Conservation (phyloP, 257 asterid species). For the Vinca minor region DNA sequence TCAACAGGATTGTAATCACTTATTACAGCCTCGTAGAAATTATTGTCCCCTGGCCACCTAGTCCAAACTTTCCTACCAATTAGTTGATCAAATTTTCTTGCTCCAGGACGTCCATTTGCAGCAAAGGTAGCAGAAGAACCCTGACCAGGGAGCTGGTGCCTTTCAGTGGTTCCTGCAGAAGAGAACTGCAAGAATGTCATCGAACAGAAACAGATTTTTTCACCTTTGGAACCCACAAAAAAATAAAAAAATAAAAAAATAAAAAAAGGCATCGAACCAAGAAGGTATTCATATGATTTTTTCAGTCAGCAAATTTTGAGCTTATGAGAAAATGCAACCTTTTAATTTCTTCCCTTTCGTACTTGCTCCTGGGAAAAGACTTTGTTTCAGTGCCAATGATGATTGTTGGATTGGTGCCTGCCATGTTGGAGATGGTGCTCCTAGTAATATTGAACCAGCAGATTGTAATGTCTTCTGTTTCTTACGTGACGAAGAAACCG, state of each 20-base stretch:
- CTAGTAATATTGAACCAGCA: conserved; percentile 6
- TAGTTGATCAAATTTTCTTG: conserved; percentile 43
- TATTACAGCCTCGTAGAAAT: conserved; percentile 63
- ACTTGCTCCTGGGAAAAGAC: conserved; percentile 34
- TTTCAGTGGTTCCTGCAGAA: conserved; percentile 8
- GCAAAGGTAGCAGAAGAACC: conserved; percentile 5
- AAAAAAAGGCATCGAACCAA: background rate
- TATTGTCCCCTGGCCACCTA: conserved; percentile 86
- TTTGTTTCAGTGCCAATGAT: conserved; percentile 42
- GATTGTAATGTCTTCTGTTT: conserved; percentile 14
- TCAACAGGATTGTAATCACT: conserved; percentile 45
- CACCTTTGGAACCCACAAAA: background rate
- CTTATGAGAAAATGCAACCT: conserved; percentile 18
- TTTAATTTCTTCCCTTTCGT: conserved; percentile 48
- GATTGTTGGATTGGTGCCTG: conserved; percentile 36
- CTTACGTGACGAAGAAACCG: conserved; percentile 16
- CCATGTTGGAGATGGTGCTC: conserved; percentile 14
- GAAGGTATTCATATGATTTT: background rate
- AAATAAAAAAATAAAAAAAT: background rate
- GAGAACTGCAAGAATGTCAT: conserved; percentile 9
- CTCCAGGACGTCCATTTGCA: conserved; percentile 29
- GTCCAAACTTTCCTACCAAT: conserved; percentile 59
- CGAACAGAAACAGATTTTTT: background rate
- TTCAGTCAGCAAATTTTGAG: conserved; percentile 1
- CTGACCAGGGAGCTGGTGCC: background rate